Percentiles rank a stretch among this genome's conserved stretches.
Conservation (phyloP, 164 flowering plant species). For the Saururus chinensis region DNA sequence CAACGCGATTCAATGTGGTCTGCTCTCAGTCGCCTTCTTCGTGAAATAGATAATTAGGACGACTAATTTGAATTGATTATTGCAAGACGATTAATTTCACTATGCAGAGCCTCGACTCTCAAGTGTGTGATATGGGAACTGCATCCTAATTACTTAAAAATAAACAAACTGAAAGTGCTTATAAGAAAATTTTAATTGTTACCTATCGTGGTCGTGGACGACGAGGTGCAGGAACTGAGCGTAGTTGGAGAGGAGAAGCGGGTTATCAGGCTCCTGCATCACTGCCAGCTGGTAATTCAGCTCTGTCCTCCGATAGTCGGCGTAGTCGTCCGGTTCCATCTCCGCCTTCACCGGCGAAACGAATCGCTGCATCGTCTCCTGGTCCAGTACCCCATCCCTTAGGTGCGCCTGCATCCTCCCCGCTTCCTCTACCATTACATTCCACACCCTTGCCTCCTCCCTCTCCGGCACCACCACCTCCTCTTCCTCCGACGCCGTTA, state of each 20-base stretch:
- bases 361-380: slow-evolving; percentile 38
- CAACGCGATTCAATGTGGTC: too few relatives aligned
- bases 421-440: slow-evolving; percentile 57
- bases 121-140: too few relatives aligned
- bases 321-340: slow-evolving; percentile 45
- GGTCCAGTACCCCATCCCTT: slow-evolving; percentile 40
- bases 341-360: slow-evolving; percentile 55
- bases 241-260: slow-evolving; percentile 72
- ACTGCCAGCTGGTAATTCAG: slow-evolving; percentile 50
- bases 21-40: too few relatives aligned
- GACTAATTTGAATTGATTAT: too few relatives aligned
- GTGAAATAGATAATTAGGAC: too few relatives aligned
- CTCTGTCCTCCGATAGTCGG: slow-evolving; percentile 46
- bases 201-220: slow-evolving; percentile 77
- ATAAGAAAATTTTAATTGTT: background rate
- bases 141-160: too few relatives aligned
- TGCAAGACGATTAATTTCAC: too few relatives aligned
- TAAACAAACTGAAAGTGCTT: too few relatives aligned
- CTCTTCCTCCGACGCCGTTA: slow-evolving; percentile 14
- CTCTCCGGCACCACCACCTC: slow-evolving; percentile 22
- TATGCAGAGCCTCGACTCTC: too few relatives aligned
- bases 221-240: slow-evolving; percentile 88
- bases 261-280: slow-evolving; percentile 48
- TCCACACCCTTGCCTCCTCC: slow-evolving; percentile 54
- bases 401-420: slow-evolving; percentile 25